These are phyloP conservation scores for Sistotremastrum niveocremeum DNA, from an alignment of 768 basidiomycete species.

Conservation along the genomic window DNA sequence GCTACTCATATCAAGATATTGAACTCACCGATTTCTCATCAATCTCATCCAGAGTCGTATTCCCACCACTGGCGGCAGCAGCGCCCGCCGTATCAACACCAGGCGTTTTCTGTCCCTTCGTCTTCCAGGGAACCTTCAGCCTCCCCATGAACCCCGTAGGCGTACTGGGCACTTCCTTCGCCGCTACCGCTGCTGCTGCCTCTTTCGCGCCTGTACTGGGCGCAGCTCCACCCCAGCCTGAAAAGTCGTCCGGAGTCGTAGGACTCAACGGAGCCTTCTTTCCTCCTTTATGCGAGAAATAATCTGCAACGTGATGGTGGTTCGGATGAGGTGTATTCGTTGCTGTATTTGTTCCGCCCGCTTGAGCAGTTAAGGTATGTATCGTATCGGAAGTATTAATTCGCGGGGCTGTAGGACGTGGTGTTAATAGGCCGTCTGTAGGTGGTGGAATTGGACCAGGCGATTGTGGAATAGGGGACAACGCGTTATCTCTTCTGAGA, in stretches of 20 bases:
- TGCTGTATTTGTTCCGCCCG: slow-evolving; percentile 2
- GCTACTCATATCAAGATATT: slow-evolving; percentile 1
- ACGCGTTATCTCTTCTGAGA: slow-evolving; percentile 15
- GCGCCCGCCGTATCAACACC: slow-evolving; percentile 17
- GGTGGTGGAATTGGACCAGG: slow-evolving; percentile 13
- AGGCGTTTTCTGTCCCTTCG: slow-evolving; percentile 22
- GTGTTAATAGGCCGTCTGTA: slow-evolving; percentile 1
- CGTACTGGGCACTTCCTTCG: slow-evolving; percentile 33
- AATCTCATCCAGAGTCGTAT: slow-evolving; percentile 12
- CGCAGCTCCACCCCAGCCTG: slow-evolving; percentile 24
- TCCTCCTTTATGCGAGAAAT: slow-evolving; percentile 27
- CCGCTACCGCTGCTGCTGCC: slow-evolving; percentile 13
- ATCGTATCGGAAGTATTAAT: background rate
- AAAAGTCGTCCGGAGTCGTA: slow-evolving; percentile 32
- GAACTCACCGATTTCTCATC: background rate
- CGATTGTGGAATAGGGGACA: slow-evolving; percentile 31
- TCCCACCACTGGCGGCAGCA: slow-evolving; percentile 15
- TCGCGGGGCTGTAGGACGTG: background rate
- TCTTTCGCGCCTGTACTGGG: slow-evolving; percentile 17
- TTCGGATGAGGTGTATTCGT: slow-evolving; percentile 8
- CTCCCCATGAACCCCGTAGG: slow-evolving; percentile 67
- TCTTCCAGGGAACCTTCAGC: slow-evolving; percentile 62
- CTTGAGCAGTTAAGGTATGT: background rate
- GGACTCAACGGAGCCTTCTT: slow-evolving; percentile 19
- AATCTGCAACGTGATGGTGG: slow-evolving; percentile 21